phyloP scores from a whole-genome alignment of 2,329 filamentous ascomycete genomes.

The Thelonectria discophora region DNA sequence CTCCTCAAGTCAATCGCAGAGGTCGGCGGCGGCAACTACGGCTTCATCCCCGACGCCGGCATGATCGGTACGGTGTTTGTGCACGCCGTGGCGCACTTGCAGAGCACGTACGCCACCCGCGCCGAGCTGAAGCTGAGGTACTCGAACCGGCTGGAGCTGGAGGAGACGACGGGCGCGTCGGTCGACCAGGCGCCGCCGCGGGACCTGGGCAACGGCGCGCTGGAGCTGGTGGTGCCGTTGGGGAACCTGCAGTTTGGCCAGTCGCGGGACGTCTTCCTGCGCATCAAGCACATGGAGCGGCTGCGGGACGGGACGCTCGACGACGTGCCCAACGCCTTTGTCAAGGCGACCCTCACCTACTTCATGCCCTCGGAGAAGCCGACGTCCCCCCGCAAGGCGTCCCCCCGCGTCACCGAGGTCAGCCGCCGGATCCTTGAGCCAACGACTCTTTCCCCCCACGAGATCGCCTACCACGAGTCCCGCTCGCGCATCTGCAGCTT shows the following conservation, averaged over 20 bases:
- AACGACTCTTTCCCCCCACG: slow-evolving; percentile 42
- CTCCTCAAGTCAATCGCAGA: slow-evolving; percentile 69
- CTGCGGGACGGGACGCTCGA: slow-evolving; percentile 7
- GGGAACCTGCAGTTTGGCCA: slow-evolving; percentile 70
- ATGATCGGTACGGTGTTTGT: slow-evolving; percentile 72
- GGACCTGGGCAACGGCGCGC: slow-evolving; percentile 26
- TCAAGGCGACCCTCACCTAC: slow-evolving; percentile 51
- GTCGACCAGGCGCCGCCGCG: slow-evolving; percentile 48
- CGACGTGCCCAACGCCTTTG: slow-evolving; percentile 24
- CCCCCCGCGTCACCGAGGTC: slow-evolving; percentile 4
- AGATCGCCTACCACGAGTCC: slow-evolving; percentile 61
- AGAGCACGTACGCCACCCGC: slow-evolving; percentile 63
- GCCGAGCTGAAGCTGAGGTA: slow-evolving; percentile 55
- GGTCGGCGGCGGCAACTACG: slow-evolving; percentile 64
- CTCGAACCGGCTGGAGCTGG: slow-evolving; percentile 47
- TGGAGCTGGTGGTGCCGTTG: slow-evolving; percentile 51
- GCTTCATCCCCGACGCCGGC: slow-evolving; percentile 69
- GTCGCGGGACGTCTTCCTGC: slow-evolving; percentile 63
- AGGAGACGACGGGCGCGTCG: slow-evolving; percentile 51
- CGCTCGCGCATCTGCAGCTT: slow-evolving; percentile 61
- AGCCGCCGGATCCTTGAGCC: slow-evolving; percentile 32
- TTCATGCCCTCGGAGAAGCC: slow-evolving; percentile 31
- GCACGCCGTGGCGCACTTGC: slow-evolving; percentile 68
- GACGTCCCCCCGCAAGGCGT: slow-evolving; percentile 2
- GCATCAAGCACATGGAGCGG: slow-evolving; percentile 39